Evolutionary conservation across 805 yeast species (phyloP).

Genomic region (Candida berthetii): DNA sequence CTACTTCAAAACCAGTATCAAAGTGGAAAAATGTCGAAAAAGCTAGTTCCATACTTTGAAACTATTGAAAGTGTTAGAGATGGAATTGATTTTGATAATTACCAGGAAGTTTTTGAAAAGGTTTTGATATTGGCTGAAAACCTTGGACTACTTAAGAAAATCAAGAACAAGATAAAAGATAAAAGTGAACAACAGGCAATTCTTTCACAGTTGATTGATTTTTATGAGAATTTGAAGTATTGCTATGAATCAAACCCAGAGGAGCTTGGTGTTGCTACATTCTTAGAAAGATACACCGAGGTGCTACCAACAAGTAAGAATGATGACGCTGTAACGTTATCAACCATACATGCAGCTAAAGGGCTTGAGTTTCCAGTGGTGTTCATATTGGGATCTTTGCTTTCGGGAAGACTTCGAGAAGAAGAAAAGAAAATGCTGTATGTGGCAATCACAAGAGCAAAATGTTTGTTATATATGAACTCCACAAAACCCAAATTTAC

Average conservation of each 20-base stretch:
- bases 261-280: conserved; percentile 20
- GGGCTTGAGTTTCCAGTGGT: conserved; percentile 72
- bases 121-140: conserved; percentile 7
- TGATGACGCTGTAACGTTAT: conserved; percentile 38
- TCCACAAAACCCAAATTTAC: background rate
- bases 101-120: conserved; percentile 8
- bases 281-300: conserved; percentile 24
- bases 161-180: conserved; percentile 11
- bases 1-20: conserved; percentile 3
- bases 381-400: conserved; percentile 29
- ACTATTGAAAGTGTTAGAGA: conserved; percentile 11
- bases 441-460: conserved; percentile 66
- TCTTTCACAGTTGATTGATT: conserved; percentile 24
- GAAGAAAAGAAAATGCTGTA: conserved; percentile 42
- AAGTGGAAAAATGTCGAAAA: conserved; percentile 10
- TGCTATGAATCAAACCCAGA: conserved; percentile 19
- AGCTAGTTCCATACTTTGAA: conserved; percentile 21
- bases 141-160: conserved; percentile 8
- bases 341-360: conserved; percentile 71
- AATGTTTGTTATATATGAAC: conserved; percentile 24
- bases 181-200: conserved; percentile 20
- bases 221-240: conserved; percentile 28
- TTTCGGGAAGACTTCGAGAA: conserved; percentile 2
- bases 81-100: conserved; percentile 8
- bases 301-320: conserved; percentile 20